A percentile compares a stretch with the other conserved stretches of the same genome.
phyloP scores from a whole-genome alignment of 768 basidiomycete species.

The Boletus rex-veris region DNA sequence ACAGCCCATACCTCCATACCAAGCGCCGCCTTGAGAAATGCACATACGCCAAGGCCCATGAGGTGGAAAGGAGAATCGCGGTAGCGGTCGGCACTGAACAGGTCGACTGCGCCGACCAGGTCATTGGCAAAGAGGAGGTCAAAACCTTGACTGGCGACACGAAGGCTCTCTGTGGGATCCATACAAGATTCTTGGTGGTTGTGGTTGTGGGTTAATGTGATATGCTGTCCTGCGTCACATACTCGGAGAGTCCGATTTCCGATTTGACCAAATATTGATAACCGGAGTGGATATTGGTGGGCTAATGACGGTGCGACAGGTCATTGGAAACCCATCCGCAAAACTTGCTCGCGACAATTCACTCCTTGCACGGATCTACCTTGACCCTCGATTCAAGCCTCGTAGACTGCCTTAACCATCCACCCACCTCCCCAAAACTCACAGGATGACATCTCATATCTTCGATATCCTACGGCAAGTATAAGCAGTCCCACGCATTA shows the following conservation, averaged over 20 bases:
- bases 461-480: conserved; percentile 66
- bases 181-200: not conserved
- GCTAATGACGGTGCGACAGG: conserved; percentile 62
- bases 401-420: conserved; percentile 49
- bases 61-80: conserved; percentile 66
- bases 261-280: too few relatives aligned
- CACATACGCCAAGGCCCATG: conserved; percentile 67
- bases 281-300: too few relatives aligned
- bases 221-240: too few relatives aligned
- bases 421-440: conserved; percentile 34
- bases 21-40: conserved; percentile 73
- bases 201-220: too few relatives aligned
- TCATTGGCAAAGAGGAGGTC: conserved; percentile 69
- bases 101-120: conserved; percentile 47
- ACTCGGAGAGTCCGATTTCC: conserved; percentile 19
- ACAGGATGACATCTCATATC: conserved; percentile 58
- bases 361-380: conserved; percentile 20
- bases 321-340: conserved; percentile 75
- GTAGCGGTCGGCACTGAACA: conserved; percentile 35
- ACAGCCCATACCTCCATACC: conserved; percentile 63
- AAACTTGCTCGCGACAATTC: conserved; percentile 61
- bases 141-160: conserved; percentile 50
- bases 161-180: conserved; percentile 32
- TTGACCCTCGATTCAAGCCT: too few relatives aligned
- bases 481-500: conserved; percentile 24